Evolutionary conservation across 176 grass and related monocot genomes (phyloP).

Genomic region (Guadua angustifolia): DNA sequence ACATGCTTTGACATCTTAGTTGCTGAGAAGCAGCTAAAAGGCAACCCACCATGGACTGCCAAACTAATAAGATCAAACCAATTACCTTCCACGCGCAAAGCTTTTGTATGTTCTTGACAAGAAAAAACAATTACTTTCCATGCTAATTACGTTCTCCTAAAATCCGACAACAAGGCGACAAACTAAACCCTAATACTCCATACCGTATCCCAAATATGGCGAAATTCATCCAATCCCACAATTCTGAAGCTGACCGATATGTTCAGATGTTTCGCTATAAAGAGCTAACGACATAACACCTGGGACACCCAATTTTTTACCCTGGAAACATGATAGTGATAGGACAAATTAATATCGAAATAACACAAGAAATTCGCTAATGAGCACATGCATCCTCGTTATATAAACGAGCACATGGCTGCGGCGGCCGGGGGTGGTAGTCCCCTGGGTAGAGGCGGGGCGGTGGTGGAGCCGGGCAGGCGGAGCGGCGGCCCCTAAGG

Average conservation of each 20-base stretch:
- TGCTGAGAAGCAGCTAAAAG: constrained; percentile 41
- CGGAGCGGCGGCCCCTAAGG: neutral
- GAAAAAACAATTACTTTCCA: constrained; percentile 8
- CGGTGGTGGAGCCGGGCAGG: neutral
- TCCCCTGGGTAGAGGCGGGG: neutral
- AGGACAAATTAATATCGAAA: neutral
- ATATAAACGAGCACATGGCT: neutral
- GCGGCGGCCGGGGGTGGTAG: neutral
- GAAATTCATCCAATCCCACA: neutral
- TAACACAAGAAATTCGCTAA: constrained; percentile 1
- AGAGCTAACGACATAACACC: constrained; percentile 13
- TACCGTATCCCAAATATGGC: neutral
- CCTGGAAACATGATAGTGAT: neutral
- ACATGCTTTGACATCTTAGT: neutral
- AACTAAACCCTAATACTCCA: constrained; percentile 7
- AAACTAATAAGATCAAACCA: constrained; percentile 43
- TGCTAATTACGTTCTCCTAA: constrained; percentile 31
- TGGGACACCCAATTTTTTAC: neutral
- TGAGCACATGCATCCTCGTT: neutral
- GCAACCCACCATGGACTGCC: constrained; percentile 4
- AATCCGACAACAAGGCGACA: constrained; percentile 6
- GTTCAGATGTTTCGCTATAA: neutral
- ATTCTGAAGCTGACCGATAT: neutral
- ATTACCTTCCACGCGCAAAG: constrained; percentile 16
- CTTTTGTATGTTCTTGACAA: too few relatives aligned